Base-by-base conservation (phyloP, 1,139 yeast genomes). In the Nadsonia starkeyi-henricii region DNA sequence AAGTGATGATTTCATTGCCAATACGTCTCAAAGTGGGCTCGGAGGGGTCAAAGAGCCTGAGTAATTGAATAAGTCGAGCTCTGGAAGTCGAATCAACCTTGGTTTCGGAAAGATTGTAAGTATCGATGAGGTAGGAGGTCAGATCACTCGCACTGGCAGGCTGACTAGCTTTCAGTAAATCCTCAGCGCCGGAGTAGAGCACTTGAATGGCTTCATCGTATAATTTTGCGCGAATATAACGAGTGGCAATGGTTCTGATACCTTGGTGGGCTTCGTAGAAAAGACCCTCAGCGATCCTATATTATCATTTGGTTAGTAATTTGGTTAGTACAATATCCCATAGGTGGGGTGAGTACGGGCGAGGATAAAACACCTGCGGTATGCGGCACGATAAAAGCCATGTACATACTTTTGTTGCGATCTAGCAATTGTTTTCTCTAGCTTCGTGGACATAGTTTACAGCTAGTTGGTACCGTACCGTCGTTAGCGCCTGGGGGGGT, bases 211-310 rank as follows among this genome's bases (percentile, higher is more conserved):
- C 95, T 43, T 81, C 81, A 3, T 66, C 64, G 61, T 74, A 85
- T 53, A 82, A 78, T 54, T 78, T 77, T 36, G 80, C 64, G 54
- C 85, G 78, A 45, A 84, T 81, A 59, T 85, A 82, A 60, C 98
- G 72, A 55, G 88, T 86, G 45, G 85, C 86, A 51, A 89, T 82
- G 8, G 96, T 86, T 58, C 96, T 71, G 48, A 89, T 73, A 0
- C 95, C 89, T 64, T 89, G 97, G 61, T 89, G 96, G 0, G 97
- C 97, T 62, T 91, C 98, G 61, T 89, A 89, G 66, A 73, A 86
- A 48, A 88, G 84, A 2, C 88, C 88, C 46, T 74, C 74, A 46
- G 75, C 77, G 54, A 89, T 81, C 58, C 84, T 81, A 44, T 20
- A 23, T 23, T 23, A 5, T 23, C 9, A 5, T 23, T 23, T 23